phyloP scores from a whole-genome alignment of 2,329 filamentous ascomycete species.

The Ambrosiella beaveri region DNA sequence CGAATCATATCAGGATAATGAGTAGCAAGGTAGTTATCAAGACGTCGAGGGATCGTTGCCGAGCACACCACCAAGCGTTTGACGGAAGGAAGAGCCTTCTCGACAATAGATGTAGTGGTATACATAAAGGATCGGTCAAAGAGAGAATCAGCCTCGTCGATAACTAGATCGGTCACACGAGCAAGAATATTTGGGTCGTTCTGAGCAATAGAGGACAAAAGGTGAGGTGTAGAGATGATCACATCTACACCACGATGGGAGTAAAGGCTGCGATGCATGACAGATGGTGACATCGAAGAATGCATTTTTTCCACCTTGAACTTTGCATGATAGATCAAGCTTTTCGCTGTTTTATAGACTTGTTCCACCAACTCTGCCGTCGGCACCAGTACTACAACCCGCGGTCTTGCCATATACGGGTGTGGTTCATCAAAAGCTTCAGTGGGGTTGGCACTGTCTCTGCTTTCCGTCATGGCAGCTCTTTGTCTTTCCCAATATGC shows the following conservation, averaged over 20 bases:
- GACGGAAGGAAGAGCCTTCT: conserved; percentile 63
- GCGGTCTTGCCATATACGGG: conserved; percentile 60
- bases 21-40: conserved; percentile 69
- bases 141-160: conserved; percentile 92
- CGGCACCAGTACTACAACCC: conserved; percentile 73
- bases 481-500: conserved; percentile 38
- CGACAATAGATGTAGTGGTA: conserved; percentile 65
- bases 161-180: conserved; percentile 72
- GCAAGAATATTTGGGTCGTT: conserved; percentile 83
- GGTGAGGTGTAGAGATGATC: conserved; percentile 72
- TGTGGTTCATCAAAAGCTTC: conserved; percentile 46
- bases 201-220: conserved; percentile 74
- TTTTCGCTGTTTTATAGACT: conserved; percentile 65
- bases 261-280: conserved; percentile 76
- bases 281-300: conserved; percentile 53
- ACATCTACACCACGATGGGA: conserved; percentile 67
- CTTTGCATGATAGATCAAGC: conserved; percentile 68
- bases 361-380: conserved; percentile 85
- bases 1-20: conserved; percentile 70
- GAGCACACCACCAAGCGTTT: conserved; percentile 85
- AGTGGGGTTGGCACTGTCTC: conserved; percentile 39
- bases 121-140: conserved; percentile 85
- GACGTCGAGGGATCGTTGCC: conserved; percentile 78
- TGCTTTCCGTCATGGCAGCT: conserved; percentile 39
- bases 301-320: conserved; percentile 74